Base-by-base conservation (phyloP, 257 asterid genomes). In the Solanum pimpinellifolium region DNA sequence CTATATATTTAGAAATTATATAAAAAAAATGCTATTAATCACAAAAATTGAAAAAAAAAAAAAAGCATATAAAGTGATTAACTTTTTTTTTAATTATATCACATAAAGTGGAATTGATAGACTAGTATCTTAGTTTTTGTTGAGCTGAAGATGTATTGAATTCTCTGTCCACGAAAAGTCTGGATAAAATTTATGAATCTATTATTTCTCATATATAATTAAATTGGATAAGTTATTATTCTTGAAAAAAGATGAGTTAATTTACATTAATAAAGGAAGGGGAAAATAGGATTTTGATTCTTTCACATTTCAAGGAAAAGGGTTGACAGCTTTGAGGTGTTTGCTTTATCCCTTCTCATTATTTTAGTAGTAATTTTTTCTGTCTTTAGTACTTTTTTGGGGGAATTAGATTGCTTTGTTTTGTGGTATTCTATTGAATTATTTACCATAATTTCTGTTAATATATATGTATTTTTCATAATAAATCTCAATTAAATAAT, bases 181-280 rank as follows among this genome's bases (percentile, higher is more conserved):
- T 15, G 21, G 60, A 49, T 49, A 15, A 49, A 49, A 2, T 49
- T 49, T 49, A 49, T 2, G 3, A 49, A 56, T 56, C 8, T 56
- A 16, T 56, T 21, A 21, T 12, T 47, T 14, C 5, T 4, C 20
- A 13, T 41, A 6, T 37, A 37, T 37, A 37, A 35, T 37, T 37
- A 2, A 2, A 2, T 41, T 8, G 44, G 10, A 42, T 56, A 20
- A 7, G 25, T 18, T 7, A 21, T 20, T 59, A 10, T 60, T 21
- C 0, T 4, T 21, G 16, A 9, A 37, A 75, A 74, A 75, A 75
- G 21, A 39, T 23, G 33, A 75, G 7, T 3, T 21, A 42, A 68
- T 29, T 20, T 41, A 84, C 82, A 70, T 41, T 84, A 29, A 84
- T 68, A 39, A 77, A 87, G 91, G 83, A 42, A 77, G 85, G 86